phyloP scores from a whole-genome alignment of 495 filamentous ascomycete genomes.

The Thermochaetoides thermophila region DNA sequence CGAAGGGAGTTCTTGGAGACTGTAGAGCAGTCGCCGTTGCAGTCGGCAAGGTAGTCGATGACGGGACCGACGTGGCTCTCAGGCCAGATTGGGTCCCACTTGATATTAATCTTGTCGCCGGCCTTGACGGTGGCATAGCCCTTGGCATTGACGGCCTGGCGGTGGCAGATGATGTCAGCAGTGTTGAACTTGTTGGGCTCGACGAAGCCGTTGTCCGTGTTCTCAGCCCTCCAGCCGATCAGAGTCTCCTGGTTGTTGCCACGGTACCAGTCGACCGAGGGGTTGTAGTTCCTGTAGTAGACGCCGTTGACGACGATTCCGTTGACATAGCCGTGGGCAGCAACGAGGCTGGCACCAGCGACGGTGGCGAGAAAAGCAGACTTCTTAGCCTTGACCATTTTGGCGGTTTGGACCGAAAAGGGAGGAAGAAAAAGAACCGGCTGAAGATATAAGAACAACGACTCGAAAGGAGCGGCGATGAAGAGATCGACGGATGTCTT shows the following conservation, averaged over 20 bases:
- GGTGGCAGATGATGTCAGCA: constrained; percentile 39
- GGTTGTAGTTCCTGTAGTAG: constrained; percentile 28
- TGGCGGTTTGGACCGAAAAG: too few species aligned
- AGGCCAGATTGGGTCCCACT: constrained; percentile 38
- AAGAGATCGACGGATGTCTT: too few species aligned
- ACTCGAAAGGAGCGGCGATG: too few species aligned
- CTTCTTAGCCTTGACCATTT: too few species aligned
- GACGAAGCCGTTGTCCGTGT: constrained; percentile 46
- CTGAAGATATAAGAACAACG: too few species aligned
- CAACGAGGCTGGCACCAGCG: constrained; percentile 36
- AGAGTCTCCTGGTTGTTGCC: constrained; percentile 32
- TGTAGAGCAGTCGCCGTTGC: constrained; percentile 47
- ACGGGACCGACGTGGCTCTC: constrained; percentile 44
- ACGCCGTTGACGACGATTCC: constrained; percentile 45
- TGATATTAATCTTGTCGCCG: constrained; percentile 27
- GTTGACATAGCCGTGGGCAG: constrained; percentile 46
- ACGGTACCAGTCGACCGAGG: constrained; percentile 23
- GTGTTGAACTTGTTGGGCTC: constrained; percentile 26
- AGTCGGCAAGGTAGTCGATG: constrained; percentile 60
- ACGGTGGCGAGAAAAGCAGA: constrained; percentile 31
- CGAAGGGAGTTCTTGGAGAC: constrained; percentile 51
- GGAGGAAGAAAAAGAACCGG: too few species aligned
- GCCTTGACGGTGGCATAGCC: constrained; percentile 28
- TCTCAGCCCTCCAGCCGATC: constrained; percentile 39
- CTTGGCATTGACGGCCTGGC: constrained; percentile 22